Evolutionary conservation across 805 yeast species (phyloP).

Genomic region (Wickerhamiella parazyma): DNA sequence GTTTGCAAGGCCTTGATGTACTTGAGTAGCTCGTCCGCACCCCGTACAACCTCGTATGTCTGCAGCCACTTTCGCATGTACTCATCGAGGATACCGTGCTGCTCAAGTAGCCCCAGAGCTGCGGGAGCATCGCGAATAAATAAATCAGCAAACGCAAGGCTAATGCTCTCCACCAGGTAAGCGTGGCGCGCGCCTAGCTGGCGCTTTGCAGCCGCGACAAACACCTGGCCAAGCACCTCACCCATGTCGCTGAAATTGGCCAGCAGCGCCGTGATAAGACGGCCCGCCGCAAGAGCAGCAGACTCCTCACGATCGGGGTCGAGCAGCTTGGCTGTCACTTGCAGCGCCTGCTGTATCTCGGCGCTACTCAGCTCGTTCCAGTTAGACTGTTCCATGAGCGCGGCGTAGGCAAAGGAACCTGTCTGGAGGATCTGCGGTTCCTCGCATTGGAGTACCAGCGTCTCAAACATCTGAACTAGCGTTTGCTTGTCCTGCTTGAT

Average conservation of each 20-base stretch:
- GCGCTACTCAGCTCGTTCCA: constrained; percentile 9
- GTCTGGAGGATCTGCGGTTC: constrained; percentile 71
- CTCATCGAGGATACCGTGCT: constrained; percentile 34
- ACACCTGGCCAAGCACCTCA: constrained; percentile 37
- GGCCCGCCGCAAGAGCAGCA: constrained; percentile 72
- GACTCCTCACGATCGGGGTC: constrained; percentile 61
- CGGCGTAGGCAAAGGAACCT: constrained; percentile 61
- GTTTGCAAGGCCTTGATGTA: constrained; percentile 58
- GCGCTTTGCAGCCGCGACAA: constrained; percentile 59
- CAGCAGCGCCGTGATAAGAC: constrained; percentile 44
- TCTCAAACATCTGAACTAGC: constrained; percentile 30
- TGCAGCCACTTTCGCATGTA: constrained; percentile 73
- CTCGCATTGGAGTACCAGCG: constrained; percentile 35
- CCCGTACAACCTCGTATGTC: constrained; percentile 67
- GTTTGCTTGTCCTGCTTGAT: constrained; percentile 16
- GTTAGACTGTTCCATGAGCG: constrained; percentile 33
- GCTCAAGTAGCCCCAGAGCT: constrained; percentile 45
- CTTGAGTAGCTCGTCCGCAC: constrained; percentile 54
- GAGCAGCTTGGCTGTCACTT: constrained; percentile 53
- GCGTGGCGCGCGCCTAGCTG: constrained; percentile 54
- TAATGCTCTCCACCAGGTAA: constrained; percentile 61
- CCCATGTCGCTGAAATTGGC: constrained; percentile 35
- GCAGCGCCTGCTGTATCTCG: constrained; percentile 33
- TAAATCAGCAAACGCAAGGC: constrained; percentile 62
- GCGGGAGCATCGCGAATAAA: constrained; percentile 48